phyloP scores from a whole-genome alignment of 441 rosid genomes.

The Populus trichocarpa region DNA sequence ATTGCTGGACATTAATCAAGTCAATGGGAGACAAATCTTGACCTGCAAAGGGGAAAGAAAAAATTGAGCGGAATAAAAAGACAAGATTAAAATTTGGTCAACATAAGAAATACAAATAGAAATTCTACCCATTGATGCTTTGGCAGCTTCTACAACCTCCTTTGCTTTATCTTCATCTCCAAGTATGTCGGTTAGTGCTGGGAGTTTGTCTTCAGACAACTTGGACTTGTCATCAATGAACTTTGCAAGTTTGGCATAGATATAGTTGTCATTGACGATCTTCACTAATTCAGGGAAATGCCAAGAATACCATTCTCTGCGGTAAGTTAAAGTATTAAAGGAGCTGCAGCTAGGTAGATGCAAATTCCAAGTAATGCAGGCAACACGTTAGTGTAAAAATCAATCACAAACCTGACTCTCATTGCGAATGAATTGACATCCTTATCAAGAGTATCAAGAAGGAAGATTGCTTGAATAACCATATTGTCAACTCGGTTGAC shows the following conservation, averaged over 20 bases:
- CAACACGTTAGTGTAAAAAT: background rate
- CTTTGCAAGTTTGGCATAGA: conserved; percentile 80
- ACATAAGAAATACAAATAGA: conserved; percentile 3
- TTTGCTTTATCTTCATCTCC: conserved; percentile 96
- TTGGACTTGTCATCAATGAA: conserved; percentile 83
- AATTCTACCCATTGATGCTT: conserved; percentile 89
- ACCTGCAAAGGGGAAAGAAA: conserved; percentile 40
- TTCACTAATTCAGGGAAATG: conserved; percentile 94
- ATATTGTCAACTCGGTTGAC: conserved; percentile 93
- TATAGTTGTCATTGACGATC: conserved; percentile 90
- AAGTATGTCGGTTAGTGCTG: conserved; percentile 65
- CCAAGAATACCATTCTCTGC: conserved; percentile 98
- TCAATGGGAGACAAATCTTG: conserved; percentile 88
- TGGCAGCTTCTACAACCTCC: conserved; percentile 90
- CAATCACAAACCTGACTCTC: conserved; percentile 80
- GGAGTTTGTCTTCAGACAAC: conserved; percentile 66
- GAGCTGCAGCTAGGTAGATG: background rate
- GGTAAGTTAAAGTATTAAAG: conserved; percentile 10
- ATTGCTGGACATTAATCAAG: conserved; percentile 74
- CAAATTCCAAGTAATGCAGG: conserved; percentile 6
- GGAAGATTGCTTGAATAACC: conserved; percentile 94
- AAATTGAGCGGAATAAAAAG: background rate
- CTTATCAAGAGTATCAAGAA: conserved; percentile 88
- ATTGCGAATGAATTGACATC: conserved; percentile 86
- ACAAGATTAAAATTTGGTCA: background rate